These are phyloP conservation scores for Phytophthora foliorum DNA, from an alignment of 352 stramenopile species.

Conservation along the genomic window DNA sequence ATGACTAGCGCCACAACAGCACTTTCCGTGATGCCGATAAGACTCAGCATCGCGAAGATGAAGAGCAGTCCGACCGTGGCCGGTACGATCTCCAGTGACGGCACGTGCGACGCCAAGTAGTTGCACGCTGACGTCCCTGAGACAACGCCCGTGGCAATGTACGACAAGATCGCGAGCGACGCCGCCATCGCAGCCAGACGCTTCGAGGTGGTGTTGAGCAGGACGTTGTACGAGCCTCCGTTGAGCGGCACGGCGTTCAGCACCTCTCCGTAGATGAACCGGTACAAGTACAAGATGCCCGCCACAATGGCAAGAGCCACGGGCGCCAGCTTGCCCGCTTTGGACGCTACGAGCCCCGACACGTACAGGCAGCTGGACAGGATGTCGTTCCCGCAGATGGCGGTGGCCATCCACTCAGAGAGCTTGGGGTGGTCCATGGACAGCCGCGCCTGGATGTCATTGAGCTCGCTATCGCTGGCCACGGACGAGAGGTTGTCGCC, in stretches of 20 bases:
- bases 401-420: conserved; percentile 94
- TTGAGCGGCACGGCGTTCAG: conserved; percentile 95
- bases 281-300: conserved; percentile 89
- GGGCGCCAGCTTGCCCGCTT: conserved; percentile 92
- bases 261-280: conserved; percentile 96
- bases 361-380: conserved; percentile 94
- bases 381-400: conserved; percentile 97
- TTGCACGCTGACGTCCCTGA: conserved; percentile 90
- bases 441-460: conserved; percentile 80
- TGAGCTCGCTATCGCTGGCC: conserved; percentile 71
- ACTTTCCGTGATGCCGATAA: conserved; percentile 94
- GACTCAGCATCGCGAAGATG: conserved; percentile 93
- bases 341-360: conserved; percentile 85
- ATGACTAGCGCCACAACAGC: conserved; percentile 93
- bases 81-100: conserved; percentile 79
- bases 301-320: conserved; percentile 92
- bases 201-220: conserved; percentile 97
- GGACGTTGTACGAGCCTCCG: conserved; percentile 96
- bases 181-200: conserved; percentile 93
- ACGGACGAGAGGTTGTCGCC: conserved; percentile 70
- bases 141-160: conserved; percentile 96
- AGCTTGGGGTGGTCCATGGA: conserved; percentile 87
- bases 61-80: conserved; percentile 89
- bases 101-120: conserved; percentile 86
- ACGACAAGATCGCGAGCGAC: conserved; percentile 95